These are phyloP conservation scores for Diaporthe longicolla DNA, from an alignment of 2,329 filamentous ascomycete species.

Conservation along the genomic window DNA sequence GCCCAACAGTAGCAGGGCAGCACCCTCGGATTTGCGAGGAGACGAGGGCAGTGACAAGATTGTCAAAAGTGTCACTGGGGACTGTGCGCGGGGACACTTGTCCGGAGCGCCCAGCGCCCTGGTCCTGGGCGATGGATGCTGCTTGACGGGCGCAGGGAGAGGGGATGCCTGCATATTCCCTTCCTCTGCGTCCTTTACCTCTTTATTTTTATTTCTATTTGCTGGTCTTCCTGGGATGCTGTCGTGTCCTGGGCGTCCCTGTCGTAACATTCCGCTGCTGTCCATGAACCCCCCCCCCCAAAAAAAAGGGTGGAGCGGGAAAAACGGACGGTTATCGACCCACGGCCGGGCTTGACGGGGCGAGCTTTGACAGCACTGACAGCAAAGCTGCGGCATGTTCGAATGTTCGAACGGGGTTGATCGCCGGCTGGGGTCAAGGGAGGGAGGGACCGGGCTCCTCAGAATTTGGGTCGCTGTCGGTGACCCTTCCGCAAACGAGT, in stretches of 20 bases:
- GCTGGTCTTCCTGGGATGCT: neutral
- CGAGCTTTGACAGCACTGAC: constrained; percentile 34
- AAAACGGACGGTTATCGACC: constrained; percentile 23
- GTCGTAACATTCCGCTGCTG: neutral
- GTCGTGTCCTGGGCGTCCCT: neutral
- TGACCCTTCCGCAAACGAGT: constrained; percentile 14
- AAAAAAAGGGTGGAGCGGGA: constrained; percentile 9
- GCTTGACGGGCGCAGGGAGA: neutral
- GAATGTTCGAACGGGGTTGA: constrained; percentile 22
- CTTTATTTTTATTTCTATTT: neutral
- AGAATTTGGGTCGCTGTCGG: constrained; percentile 8
- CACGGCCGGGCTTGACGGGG: constrained; percentile 16
- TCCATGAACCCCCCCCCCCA: neutral
- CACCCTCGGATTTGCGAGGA: constrained; percentile 1
- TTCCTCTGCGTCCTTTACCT: neutral
- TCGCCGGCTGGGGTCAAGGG: constrained; percentile 27
- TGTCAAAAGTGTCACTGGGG: constrained; percentile 23
- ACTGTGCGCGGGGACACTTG: constrained; percentile 30
- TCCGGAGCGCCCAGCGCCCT: constrained; percentile 21
- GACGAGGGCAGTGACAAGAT: constrained; percentile 12
- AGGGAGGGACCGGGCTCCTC: neutral
- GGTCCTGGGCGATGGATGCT: constrained; percentile 13
- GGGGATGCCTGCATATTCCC: constrained; percentile 3
- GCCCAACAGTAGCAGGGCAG: constrained; percentile 3
- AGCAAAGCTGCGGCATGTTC: constrained; percentile 23